Evolutionary conservation across 1,284 basidiomycete genomes (phyloP), one percentile per base, ranked within the genome.

Genomic region (Pseudozyma hubeiensis): DNA sequence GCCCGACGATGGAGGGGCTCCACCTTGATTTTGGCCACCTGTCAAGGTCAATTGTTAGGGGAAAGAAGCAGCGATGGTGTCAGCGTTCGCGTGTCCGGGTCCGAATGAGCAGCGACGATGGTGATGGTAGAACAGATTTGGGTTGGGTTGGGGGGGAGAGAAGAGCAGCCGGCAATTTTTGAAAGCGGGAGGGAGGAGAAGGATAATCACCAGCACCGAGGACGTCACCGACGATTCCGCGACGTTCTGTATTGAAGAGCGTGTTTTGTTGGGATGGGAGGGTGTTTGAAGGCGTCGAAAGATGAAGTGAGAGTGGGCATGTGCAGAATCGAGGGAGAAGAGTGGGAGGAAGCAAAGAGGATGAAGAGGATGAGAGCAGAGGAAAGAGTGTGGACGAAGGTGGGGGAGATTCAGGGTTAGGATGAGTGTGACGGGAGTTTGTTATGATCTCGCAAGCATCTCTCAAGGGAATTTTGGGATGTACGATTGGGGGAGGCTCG

Each of bases 151-250:
- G 34, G n/a, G 45, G 17, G 14, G 29, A 37, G 19, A n/a, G 39
- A 33, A 11, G 29, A n/a, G 33, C 41, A 24, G 40, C 4, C 35
- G 48, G 31, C 34, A 3, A 14, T 9, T 5, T 17, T 7, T n/a
- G 4, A 11, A 16, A 46, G 29, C 16, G n/a, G 35, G 17, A 29
- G 7, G 14, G 14, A 30, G 45, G 56, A 35, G n/a, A 53, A 53
- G 46, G 63, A 72, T 72, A 72, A 54, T 72, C 60, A 72, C 69
- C 68, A 66, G 68, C 68, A 47, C 68, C 69, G 49, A 72, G 31
- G 50, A 72, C n/a, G 24, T 72, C 69, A 45, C 69, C 69, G 29
- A 72, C 56, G 24, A 72, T 46, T 41, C 69, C 69, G 30, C 69
- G 69, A 64, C 55, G 64, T 2, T 52, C 60, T 58, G 56, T 33